A percentile compares a stretch with the other conserved stretches of the same genome.
Evolutionary conservation across 768 basidiomycete species (phyloP).

Genomic region (Naematelia encephala): DNA sequence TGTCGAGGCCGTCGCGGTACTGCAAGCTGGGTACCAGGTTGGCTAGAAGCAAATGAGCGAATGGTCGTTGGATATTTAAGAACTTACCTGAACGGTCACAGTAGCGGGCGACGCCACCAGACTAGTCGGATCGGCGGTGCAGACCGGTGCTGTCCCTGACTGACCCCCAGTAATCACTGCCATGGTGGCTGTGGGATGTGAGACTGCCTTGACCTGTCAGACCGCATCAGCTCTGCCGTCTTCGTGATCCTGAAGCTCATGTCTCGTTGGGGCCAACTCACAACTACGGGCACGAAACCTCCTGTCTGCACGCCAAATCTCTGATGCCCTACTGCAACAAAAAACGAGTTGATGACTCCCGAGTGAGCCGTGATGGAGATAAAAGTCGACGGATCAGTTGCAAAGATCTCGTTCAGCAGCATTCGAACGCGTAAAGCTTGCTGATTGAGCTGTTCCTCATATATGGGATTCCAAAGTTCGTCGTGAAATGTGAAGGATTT

Average conservation of each 20-base stretch:
- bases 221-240: neutral
- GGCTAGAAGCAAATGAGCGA: neutral
- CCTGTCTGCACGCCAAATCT: slow-evolving; percentile 26
- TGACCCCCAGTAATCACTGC: slow-evolving; percentile 15
- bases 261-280: slow-evolving; percentile 6
- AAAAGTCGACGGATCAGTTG: slow-evolving; percentile 23
- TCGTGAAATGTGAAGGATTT: slow-evolving; percentile 34
- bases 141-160: neutral
- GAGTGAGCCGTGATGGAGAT: slow-evolving; percentile 43
- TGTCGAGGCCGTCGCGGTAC: neutral
- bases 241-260: neutral
- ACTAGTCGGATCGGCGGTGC: slow-evolving; percentile 8
- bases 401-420: slow-evolving; percentile 31
- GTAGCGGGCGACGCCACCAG: neutral
- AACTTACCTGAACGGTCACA: neutral
- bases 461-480: slow-evolving; percentile 26
- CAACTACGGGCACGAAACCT: slow-evolving; percentile 39
- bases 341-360: slow-evolving; percentile 32
- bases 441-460: slow-evolving; percentile 20
- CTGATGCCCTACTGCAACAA: slow-evolving; percentile 29
- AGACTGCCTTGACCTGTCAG: slow-evolving; percentile 16
- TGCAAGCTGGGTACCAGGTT: neutral
- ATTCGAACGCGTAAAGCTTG: slow-evolving; percentile 26
- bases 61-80: too few relatives aligned
- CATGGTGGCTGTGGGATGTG: slow-evolving; percentile 9